Conservation (phyloP, 2,329 filamentous ascomycete genomes). For the Exserohilum rostratum region DNA sequence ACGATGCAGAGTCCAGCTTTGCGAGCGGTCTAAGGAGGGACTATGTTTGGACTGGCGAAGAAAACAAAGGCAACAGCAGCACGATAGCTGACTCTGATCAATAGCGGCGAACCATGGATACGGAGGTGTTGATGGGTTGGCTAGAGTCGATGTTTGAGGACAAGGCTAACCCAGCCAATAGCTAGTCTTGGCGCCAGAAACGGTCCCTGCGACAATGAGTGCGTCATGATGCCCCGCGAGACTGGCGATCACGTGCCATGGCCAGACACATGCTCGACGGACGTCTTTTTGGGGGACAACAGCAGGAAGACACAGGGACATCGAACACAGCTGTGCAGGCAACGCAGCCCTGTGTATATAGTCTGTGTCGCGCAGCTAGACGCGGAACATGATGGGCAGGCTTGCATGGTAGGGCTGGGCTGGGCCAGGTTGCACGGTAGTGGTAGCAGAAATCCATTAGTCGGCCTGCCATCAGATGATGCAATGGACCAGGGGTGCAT, state of each 20-base stretch:
- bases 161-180: background rate
- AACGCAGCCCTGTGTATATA: too few relatives aligned
- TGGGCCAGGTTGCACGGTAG: background rate
- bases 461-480: too few relatives aligned
- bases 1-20: constrained; percentile 7
- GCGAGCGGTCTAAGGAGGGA: background rate
- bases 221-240: background rate
- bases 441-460: too few relatives aligned
- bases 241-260: background rate
- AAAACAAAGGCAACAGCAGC: background rate
- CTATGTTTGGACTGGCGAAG: background rate
- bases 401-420: background rate
- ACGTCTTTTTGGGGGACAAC: background rate
- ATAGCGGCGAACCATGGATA: constrained; percentile 16
- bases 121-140: constrained; percentile 11
- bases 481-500: background rate
- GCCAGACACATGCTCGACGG: background rate
- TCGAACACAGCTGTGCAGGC: too few relatives aligned
- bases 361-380: background rate
- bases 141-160: background rate
- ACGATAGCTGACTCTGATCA: constrained; percentile 5
- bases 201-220: background rate
- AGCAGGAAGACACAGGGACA: too few relatives aligned
- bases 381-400: background rate
- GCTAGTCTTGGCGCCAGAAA: background rate